Evolutionary conservation across 768 basidiomycete species (phyloP).

Genomic region (Exsudoporus frostii): DNA sequence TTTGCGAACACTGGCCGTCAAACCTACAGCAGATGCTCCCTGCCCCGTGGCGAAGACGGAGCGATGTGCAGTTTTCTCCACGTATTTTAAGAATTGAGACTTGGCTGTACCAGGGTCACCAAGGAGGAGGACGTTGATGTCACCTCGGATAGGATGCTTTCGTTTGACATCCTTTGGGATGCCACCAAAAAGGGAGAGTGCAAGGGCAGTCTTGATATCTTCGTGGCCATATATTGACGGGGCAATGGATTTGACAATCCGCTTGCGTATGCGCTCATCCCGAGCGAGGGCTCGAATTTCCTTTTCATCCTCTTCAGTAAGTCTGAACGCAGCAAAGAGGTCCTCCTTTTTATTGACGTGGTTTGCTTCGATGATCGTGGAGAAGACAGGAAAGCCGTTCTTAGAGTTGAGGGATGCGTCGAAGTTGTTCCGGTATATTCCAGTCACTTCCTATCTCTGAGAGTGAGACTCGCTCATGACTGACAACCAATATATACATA

Average conservation of each 20-base stretch:
- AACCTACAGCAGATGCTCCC: slow-evolving; percentile 96
- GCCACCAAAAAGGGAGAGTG: slow-evolving; percentile 92
- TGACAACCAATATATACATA: slow-evolving; percentile 38
- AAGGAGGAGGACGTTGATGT: slow-evolving; percentile 94
- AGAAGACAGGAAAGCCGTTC: slow-evolving; percentile 99
- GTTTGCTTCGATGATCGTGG: slow-evolving; percentile 96
- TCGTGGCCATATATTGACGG: slow-evolving; percentile 99
- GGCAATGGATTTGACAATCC: slow-evolving; percentile 97
- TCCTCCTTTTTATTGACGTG: slow-evolving; percentile 99
- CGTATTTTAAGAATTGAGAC: slow-evolving; percentile 98
- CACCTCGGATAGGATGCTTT: slow-evolving; percentile 94
- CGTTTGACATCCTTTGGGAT: slow-evolving; percentile 94
- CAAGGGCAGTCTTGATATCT: slow-evolving; percentile 97
- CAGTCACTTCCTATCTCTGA: slow-evolving; percentile 81
- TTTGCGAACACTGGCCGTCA: slow-evolving; percentile 98
- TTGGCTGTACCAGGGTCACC: slow-evolving; percentile 99
- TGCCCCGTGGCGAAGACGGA: slow-evolving; percentile 99
- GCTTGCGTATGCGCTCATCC: slow-evolving; percentile 93
- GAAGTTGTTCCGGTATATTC: slow-evolving; percentile 98
- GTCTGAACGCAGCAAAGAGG: slow-evolving; percentile 94
- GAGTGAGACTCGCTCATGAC: slow-evolving; percentile 6
- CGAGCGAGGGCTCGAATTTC: slow-evolving; percentile 83
- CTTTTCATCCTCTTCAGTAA: slow-evolving; percentile 96
- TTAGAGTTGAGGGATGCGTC: slow-evolving; percentile 97
- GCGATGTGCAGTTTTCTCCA: slow-evolving; percentile 96